Evolutionary conservation across 495 filamentous ascomycete species (phyloP).

Genomic region (Mycothermus thermophilus): DNA sequence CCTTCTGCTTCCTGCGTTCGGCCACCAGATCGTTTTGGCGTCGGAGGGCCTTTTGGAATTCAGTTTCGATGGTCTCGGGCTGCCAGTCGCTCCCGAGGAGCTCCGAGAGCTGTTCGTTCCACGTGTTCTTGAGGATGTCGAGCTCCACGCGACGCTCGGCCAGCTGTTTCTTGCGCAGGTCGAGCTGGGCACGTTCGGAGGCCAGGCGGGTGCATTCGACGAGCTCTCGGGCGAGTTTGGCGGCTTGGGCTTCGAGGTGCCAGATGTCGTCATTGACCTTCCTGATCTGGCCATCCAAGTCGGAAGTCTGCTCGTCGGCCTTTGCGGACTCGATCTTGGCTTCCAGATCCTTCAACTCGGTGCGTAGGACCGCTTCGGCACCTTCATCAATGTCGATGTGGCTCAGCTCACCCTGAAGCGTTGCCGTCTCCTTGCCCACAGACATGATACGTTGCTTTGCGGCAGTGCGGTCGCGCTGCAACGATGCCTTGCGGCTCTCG

Average conservation of each 20-base stretch:
- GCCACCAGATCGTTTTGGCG: slow-evolving; percentile 35
- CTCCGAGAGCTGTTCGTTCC: slow-evolving; percentile 50
- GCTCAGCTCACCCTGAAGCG: slow-evolving; percentile 50
- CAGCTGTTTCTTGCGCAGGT: slow-evolving; percentile 61
- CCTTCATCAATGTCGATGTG: slow-evolving; percentile 73
- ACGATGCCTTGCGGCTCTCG: slow-evolving; percentile 48
- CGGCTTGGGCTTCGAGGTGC: slow-evolving; percentile 51
- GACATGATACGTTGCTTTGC: slow-evolving; percentile 52
- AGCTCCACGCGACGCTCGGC: slow-evolving; percentile 56
- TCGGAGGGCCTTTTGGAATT: slow-evolving; percentile 53
- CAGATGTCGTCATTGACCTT: slow-evolving; percentile 47
- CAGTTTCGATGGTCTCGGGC: slow-evolving; percentile 51
- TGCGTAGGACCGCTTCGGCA: slow-evolving; percentile 56
- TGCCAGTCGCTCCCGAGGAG: slow-evolving; percentile 54
- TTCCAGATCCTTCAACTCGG: slow-evolving; percentile 55
- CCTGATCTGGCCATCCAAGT: slow-evolving; percentile 56
- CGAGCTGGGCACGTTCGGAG: slow-evolving; percentile 62
- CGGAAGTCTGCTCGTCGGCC: slow-evolving; percentile 41
- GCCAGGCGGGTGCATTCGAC: slow-evolving; percentile 66
- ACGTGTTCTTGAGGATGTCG: slow-evolving; percentile 60
- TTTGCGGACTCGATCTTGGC: slow-evolving; percentile 47
- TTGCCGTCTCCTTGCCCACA: slow-evolving; percentile 51
- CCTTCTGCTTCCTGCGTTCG: slow-evolving; percentile 53
- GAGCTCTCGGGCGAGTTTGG: slow-evolving; percentile 58
- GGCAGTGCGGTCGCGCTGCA: slow-evolving; percentile 55